Base-by-base conservation (phyloP, 1,284 basidiomycete species). In the Mycena sp. region DNA sequence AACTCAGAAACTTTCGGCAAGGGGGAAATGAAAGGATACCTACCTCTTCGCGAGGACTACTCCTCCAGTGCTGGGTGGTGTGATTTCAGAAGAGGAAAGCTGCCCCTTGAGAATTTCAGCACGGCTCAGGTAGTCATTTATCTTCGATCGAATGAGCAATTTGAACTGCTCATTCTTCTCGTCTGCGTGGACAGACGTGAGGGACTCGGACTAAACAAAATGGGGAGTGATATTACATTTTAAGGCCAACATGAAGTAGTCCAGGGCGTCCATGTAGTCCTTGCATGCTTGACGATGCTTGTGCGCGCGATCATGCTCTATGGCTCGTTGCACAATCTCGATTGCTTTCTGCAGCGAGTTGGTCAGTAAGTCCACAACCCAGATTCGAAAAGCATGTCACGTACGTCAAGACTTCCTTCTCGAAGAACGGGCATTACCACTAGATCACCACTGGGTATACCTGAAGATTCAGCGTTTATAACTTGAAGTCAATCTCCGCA, bases 131-230 rank as follows among this genome's bases (percentile, higher is more conserved):
- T 99, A 99, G 75, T 99, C 96, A 57, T 86, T 88, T 72, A 98
- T 91, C 85, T 99, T 99, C 59, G 85, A 82, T 57, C 92, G 88
- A 74, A 99, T 98, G 70, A 99, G 82, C 50, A 86, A 78, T 76
- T 96, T 97, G 52, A 95, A 90, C 77, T 93, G 94, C 62, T 96
- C 94, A 76, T 98, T 99, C 87, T 94, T 97, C 83, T 98, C 96
- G 77, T 96, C 95, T 97, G 76, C 10, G 17, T 4, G 16, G 32
- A 9, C 11, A n/a, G 16, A 21, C 21, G 16, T 52, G 40, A 40
- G 59, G 10, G 14, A n/a, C 21, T 19, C 12, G 6, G 10, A 25
- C 10, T 17, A 7, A 2, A 10, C 4, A 32, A 14, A 28, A 4
- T 50, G 10, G 16, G 28, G 38, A 28, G 35, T 48, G n/a, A 37